A percentile compares a stretch with the other conserved stretches of the same genome.
phyloP scores from a whole-genome alignment of 805 yeast species.

The Metahyphopichia silvanorum region DNA sequence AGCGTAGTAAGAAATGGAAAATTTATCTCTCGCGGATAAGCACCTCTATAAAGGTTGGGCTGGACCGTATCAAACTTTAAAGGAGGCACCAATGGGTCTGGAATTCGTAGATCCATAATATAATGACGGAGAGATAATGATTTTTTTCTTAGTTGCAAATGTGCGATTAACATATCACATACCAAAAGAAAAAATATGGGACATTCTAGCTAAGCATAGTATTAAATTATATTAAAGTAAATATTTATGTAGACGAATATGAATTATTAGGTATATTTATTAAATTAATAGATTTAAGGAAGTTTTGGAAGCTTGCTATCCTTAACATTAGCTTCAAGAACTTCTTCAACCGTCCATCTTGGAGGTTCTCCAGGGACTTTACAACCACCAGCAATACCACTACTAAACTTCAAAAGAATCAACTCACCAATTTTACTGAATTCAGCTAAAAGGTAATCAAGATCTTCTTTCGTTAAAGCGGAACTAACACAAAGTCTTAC shows the following conservation, averaged over 20 bases:
- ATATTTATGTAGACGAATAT: background rate
- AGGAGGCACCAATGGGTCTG: conserved; percentile 60
- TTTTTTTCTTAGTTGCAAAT: too few relatives aligned
- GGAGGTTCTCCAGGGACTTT: conserved; percentile 53
- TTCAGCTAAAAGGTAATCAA: conserved; percentile 72
- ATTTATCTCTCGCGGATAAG: conserved; percentile 79
- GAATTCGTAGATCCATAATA: conserved; percentile 6
- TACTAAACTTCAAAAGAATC: conserved; percentile 69
- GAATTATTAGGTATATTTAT: background rate
- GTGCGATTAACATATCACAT: too few relatives aligned
- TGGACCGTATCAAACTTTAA: conserved; percentile 71
- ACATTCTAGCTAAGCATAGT: background rate
- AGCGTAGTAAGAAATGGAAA: conserved; percentile 64
- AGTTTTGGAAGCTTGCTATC: conserved; percentile 46
- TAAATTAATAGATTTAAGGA: conserved; percentile 6
- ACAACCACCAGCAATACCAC: conserved; percentile 75
- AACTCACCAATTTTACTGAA: conserved; percentile 77
- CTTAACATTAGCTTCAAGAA: conserved; percentile 64
- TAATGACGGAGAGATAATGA: too few relatives aligned
- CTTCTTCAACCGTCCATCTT: conserved; percentile 78
- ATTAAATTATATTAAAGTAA: too few relatives aligned
- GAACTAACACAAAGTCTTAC: conserved; percentile 91
- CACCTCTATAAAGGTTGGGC: conserved; percentile 73
- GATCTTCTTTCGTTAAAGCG: conserved; percentile 89
- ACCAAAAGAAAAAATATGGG: too few relatives aligned